Evolutionary conservation across 2,329 filamentous ascomycete genomes (phyloP).

Genomic region (Beauveria brongniartii): DNA sequence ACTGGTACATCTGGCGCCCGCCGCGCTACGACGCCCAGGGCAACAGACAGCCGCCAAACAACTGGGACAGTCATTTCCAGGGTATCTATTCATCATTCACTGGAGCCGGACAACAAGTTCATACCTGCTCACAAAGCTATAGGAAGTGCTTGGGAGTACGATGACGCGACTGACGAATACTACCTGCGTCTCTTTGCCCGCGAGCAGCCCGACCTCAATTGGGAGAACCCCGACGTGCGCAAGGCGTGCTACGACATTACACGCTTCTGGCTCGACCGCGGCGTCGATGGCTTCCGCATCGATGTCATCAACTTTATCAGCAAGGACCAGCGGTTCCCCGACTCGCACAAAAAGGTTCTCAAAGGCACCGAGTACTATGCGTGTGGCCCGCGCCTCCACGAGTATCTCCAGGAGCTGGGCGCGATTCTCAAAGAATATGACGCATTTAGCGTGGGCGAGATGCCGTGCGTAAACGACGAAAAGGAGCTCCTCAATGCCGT

Average conservation of each 20-base stretch:
- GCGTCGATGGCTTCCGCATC: constrained; percentile 58
- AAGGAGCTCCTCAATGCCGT: constrained; percentile 40
- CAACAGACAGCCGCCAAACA: constrained; percentile 53
- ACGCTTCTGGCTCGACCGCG: constrained; percentile 66
- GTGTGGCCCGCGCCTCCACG: constrained; percentile 42
- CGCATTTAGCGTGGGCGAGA: constrained; percentile 45
- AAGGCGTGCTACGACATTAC: constrained; percentile 60
- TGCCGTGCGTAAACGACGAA: constrained; percentile 37
- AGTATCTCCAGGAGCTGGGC: constrained; percentile 38
- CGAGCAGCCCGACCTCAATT: constrained; percentile 71
- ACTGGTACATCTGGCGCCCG: constrained; percentile 61
- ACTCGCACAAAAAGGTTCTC: constrained; percentile 30
- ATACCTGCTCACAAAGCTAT: not conserved
- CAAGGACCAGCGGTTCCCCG: constrained; percentile 50
- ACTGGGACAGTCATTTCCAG: constrained; percentile 38
- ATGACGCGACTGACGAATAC: constrained; percentile 40
- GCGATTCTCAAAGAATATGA: constrained; percentile 37
- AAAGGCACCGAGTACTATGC: constrained; percentile 38
- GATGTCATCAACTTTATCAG: constrained; percentile 62
- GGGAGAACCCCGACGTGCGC: constrained; percentile 60
- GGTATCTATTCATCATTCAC: constrained; percentile 9
- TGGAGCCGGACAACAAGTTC: not conserved
- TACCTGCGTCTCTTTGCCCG: constrained; percentile 62
- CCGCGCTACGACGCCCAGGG: constrained; percentile 48
- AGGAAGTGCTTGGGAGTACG: constrained; percentile 39